Evolutionary conservation across 371 early-diverging fungal species (phyloP).

Genomic region (Sporodiniella umbellata): DNA sequence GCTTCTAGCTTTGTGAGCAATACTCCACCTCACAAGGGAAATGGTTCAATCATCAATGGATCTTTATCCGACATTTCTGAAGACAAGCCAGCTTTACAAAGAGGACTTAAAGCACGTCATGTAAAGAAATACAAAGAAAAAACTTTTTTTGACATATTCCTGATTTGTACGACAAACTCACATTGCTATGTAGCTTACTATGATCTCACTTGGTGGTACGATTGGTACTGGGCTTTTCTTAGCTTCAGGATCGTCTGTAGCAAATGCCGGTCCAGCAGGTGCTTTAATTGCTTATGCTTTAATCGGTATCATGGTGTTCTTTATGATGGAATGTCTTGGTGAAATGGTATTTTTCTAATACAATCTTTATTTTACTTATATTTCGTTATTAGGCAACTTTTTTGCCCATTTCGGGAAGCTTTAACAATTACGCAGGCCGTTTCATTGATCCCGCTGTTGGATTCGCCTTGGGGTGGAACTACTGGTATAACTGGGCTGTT

Average conservation of each 20-base stretch:
- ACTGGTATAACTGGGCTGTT: constrained; percentile 78
- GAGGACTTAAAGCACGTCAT: constrained; percentile 30
- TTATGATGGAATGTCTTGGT: constrained; percentile 79
- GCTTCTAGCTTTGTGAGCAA: background rate
- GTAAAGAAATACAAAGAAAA: constrained; percentile 13
- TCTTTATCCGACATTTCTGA: constrained; percentile 15
- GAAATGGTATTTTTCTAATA: constrained; percentile 63
- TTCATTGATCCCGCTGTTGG: constrained; percentile 86
- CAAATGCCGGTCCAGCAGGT: constrained; percentile 81
- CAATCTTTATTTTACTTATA: background rate
- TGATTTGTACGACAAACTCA: background rate
- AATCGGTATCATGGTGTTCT: constrained; percentile 80
- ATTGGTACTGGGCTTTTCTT: constrained; percentile 87
- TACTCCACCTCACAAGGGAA: background rate
- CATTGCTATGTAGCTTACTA: constrained; percentile 44
- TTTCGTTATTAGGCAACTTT: constrained; percentile 47
- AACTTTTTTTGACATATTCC: background rate
- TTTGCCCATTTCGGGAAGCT: constrained; percentile 81
- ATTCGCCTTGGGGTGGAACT: constrained; percentile 84
- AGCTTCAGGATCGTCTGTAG: constrained; percentile 76
- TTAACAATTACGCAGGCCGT: constrained; percentile 80
- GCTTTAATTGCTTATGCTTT: constrained; percentile 70
- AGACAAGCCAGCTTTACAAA: constrained; percentile 15
- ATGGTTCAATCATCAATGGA: constrained; percentile 1
- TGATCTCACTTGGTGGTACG: constrained; percentile 81